phyloP scores from a whole-genome alignment of 2,329 filamentous ascomycete species.

The Zasmidium angulare region DNA sequence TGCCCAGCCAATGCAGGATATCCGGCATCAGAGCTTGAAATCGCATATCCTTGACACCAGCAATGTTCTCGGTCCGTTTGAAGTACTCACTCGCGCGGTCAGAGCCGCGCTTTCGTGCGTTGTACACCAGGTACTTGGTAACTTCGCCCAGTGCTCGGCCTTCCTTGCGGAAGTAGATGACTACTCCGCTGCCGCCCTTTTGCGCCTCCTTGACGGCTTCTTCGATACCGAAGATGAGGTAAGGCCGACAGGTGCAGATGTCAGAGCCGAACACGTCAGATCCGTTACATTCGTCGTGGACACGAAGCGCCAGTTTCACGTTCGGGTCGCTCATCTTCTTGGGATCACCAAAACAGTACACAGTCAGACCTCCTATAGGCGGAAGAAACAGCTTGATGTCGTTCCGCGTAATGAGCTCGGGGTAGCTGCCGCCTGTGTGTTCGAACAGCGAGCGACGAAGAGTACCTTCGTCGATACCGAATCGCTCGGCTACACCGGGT shows the following conservation, averaged over 20 bases:
- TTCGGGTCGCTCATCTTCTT: conserved; percentile 89
- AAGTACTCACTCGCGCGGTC: conserved; percentile 89
- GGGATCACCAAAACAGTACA: conserved; percentile 95
- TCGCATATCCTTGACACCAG: conserved; percentile 89
- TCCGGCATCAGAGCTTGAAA: conserved; percentile 95
- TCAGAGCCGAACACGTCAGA: conserved; percentile 97
- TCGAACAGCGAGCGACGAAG: conserved; percentile 88
- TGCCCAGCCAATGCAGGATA: conserved; percentile 95
- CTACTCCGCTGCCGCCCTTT: conserved; percentile 86
- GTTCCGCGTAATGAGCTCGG: conserved; percentile 88
- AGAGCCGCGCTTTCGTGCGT: conserved; percentile 74
- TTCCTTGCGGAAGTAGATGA: conserved; percentile 99
- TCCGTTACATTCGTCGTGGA: conserved; percentile 90
- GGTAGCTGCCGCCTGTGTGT: conserved; percentile 92
- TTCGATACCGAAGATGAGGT: conserved; percentile 94
- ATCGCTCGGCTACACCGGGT: conserved; percentile 74
- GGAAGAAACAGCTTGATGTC: conserved; percentile 96
- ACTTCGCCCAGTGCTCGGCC: conserved; percentile 92
- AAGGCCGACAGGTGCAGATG: conserved; percentile 94
- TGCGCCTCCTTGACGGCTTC: conserved; percentile 97
- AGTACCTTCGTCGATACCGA: conserved; percentile 90
- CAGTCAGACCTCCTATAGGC: conserved; percentile 91
- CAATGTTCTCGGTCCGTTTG: conserved; percentile 95
- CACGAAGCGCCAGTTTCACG: conserved; percentile 75
- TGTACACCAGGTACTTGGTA: conserved; percentile 82